Conservation (phyloP, 1,284 basidiomycete genomes). For the Baeospora myosura region DNA sequence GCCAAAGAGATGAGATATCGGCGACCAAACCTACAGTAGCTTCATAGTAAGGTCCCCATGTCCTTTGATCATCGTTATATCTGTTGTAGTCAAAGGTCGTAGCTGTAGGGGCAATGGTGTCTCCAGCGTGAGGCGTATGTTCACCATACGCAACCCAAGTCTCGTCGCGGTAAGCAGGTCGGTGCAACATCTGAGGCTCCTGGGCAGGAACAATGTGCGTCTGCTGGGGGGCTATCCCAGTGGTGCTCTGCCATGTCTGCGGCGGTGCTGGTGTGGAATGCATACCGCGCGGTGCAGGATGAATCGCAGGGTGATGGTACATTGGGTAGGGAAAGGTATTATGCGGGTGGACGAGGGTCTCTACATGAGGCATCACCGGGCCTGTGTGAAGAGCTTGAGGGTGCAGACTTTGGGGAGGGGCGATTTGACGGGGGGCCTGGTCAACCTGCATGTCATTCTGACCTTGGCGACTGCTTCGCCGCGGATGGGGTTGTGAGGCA, state of each 20-base stretch:
- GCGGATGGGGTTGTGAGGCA: neutral
- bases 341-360: slow-evolving; percentile 27
- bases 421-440: slow-evolving; percentile 12
- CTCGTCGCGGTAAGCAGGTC: slow-evolving; percentile 42
- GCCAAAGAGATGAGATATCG: slow-evolving; percentile 1
- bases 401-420: slow-evolving; percentile 19
- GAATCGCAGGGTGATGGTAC: slow-evolving; percentile 36
- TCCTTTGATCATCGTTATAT: slow-evolving; percentile 47
- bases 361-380: slow-evolving; percentile 24
- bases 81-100: slow-evolving; percentile 49
- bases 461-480: neutral
- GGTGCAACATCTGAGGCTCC: slow-evolving; percentile 40
- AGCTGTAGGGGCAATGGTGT: slow-evolving; percentile 33
- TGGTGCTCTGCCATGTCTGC: slow-evolving; percentile 55
- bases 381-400: slow-evolving; percentile 25
- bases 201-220: slow-evolving; percentile 45
- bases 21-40: slow-evolving; percentile 36
- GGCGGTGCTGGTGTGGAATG: slow-evolving; percentile 31
- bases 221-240: slow-evolving; percentile 56
- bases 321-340: slow-evolving; percentile 39
- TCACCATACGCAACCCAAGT: slow-evolving; percentile 43
- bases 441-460: slow-evolving; percentile 5
- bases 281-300: slow-evolving; percentile 34
- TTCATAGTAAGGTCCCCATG: slow-evolving; percentile 54
- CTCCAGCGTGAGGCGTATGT: slow-evolving; percentile 31